Evolutionary conservation across 148 eudicot genomes (phyloP).

Genomic region (Selenicereus undatus): DNA sequence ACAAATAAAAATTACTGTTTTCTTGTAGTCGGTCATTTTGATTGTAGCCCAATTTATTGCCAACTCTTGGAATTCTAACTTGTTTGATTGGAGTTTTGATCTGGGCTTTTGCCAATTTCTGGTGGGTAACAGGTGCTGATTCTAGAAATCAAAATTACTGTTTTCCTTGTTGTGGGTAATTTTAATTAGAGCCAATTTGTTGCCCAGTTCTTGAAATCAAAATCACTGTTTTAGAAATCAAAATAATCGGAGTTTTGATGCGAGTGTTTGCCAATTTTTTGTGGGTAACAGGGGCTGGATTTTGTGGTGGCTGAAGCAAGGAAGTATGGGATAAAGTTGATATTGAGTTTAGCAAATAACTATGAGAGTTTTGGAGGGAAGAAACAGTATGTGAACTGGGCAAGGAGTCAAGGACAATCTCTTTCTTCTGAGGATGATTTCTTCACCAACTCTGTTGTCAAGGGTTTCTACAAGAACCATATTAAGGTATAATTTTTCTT

Average conservation of each 20-base stretch:
- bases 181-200: neutral
- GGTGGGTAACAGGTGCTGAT: neutral
- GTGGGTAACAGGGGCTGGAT: conserved; percentile 66
- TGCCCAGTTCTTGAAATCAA: neutral
- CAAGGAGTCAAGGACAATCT: conserved; percentile 66
- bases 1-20: no score
- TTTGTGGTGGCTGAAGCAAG: conserved; percentile 91
- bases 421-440: conserved; percentile 81
- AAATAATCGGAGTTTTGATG: neutral
- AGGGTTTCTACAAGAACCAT: conserved; percentile 84
- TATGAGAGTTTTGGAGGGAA: conserved; percentile 85
- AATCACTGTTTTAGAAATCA: no score
- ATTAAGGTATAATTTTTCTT: conserved; percentile 39
- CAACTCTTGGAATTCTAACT: no score
- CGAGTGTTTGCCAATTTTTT: neutral
- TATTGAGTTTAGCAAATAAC: conserved; percentile 78
- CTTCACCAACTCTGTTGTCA: conserved; percentile 64
- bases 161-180: neutral
- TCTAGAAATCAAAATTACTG: neutral
- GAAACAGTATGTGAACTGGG: conserved; percentile 94
- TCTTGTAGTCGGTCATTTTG: neutral
- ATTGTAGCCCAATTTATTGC: neutral
- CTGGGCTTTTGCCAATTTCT: no score
- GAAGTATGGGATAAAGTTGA: conserved; percentile 73
- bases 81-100: no score